Evolutionary conservation across 2,329 filamentous ascomycete genomes (phyloP).

Genomic region (Aspergillus sp.): DNA sequence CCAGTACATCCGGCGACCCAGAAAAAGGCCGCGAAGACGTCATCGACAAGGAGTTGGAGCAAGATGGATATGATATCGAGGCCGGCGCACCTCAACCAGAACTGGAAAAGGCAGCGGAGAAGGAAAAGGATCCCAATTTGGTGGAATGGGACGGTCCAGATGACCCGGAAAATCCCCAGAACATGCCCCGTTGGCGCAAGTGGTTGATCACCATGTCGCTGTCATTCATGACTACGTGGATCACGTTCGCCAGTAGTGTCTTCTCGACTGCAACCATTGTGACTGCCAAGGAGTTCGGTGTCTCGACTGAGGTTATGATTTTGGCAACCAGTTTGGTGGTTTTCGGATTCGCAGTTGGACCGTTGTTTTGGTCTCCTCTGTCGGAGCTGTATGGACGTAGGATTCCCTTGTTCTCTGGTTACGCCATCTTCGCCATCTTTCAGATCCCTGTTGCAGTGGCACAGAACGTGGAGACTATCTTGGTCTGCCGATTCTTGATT

Average conservation of each 20-base stretch:
- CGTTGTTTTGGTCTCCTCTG: constrained; percentile 49
- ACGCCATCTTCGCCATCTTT: constrained; percentile 54
- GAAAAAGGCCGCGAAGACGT: constrained; percentile 11
- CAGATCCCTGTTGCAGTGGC: constrained; percentile 59
- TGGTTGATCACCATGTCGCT: constrained; percentile 42
- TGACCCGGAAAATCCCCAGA: constrained; percentile 37
- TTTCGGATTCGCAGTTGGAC: constrained; percentile 58
- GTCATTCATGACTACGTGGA: constrained; percentile 43
- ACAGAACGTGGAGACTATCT: constrained; percentile 55
- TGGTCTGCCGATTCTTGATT: constrained; percentile 57
- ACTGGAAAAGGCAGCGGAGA: constrained; percentile 11
- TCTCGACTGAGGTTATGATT: constrained; percentile 44
- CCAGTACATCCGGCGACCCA: constrained; percentile 5
- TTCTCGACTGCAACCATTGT: constrained; percentile 47
- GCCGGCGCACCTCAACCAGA: constrained; percentile 9
- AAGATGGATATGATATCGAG: constrained; percentile 17
- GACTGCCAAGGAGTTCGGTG: constrained; percentile 47
- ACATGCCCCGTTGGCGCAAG: constrained; percentile 37
- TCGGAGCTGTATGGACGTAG: constrained; percentile 55
- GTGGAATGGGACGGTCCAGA: constrained; percentile 37
- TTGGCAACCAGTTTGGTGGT: constrained; percentile 49
- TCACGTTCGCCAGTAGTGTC: constrained; percentile 52
- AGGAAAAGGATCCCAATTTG: constrained; percentile 30
- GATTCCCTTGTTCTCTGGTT: constrained; percentile 52
- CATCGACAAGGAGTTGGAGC: constrained; percentile 11